A percentile compares a stretch with the other conserved stretches of the same genome.
phyloP scores from a whole-genome alignment of 495 filamentous ascomycete species.

The Oidiodendron maius region DNA sequence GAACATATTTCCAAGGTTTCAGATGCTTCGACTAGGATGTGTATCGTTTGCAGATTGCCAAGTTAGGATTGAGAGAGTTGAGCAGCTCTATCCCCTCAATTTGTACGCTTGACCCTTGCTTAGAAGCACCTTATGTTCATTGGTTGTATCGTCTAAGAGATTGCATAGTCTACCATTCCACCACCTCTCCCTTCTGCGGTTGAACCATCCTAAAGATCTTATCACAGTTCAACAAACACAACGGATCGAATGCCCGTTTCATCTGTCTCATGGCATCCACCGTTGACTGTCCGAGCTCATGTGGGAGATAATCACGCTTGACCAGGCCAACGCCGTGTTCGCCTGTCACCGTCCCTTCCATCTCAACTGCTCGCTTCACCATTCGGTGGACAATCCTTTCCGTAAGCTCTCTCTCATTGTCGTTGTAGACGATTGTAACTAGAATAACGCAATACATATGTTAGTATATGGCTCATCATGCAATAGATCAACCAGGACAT shows the following conservation, averaged over 20 bases:
- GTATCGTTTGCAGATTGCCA: no score
- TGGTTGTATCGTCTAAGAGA: no score
- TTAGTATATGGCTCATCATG: slow-evolving; percentile 5
- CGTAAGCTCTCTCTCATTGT: slow-evolving; percentile 53
- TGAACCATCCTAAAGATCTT: slow-evolving; percentile 65
- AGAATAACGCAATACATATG: no score
- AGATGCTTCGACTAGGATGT: no score
- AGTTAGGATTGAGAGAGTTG: no score
- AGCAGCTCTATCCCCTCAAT: no score
- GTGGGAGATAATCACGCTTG: slow-evolving; percentile 72
- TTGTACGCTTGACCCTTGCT: no score
- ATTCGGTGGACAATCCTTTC: slow-evolving; percentile 73
- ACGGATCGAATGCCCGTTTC: slow-evolving; percentile 71
- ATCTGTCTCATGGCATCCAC: slow-evolving; percentile 79
- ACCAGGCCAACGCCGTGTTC: slow-evolving; percentile 79
- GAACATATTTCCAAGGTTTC: no score
- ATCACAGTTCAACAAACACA: slow-evolving; percentile 74
- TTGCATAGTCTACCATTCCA: slow-evolving; percentile 49
- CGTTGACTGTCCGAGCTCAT: slow-evolving; percentile 64
- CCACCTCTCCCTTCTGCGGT: slow-evolving; percentile 42
- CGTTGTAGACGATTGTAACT: slow-evolving; percentile 70
- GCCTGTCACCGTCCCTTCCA: slow-evolving; percentile 80
- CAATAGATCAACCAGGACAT: neutral
- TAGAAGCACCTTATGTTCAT: no score
- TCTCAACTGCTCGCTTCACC: slow-evolving; percentile 76